Evolutionary conservation across 176 grass and related monocot genomes (phyloP).

Genomic region (Areca catechu): DNA sequence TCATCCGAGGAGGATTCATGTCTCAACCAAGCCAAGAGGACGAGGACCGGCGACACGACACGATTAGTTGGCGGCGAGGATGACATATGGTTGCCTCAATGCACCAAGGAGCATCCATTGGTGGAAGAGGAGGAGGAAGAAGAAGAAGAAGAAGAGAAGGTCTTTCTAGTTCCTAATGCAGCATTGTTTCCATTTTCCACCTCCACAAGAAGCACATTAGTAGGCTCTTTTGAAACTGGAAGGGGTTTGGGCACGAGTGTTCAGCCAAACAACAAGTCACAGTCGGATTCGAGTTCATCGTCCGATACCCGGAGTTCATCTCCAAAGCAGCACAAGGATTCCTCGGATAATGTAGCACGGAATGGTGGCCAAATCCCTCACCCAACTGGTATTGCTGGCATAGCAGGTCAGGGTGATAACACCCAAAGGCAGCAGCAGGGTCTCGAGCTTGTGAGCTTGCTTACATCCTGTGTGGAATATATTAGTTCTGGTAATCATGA

Average conservation of each 20-base stretch:
- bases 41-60: slow-evolving; percentile 26
- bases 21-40: slow-evolving; percentile 58
- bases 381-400: background rate
- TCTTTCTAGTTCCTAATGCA: slow-evolving; percentile 57
- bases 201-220: slow-evolving; percentile 35
- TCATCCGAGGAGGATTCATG: slow-evolving; percentile 36
- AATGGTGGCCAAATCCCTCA: background rate
- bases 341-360: background rate
- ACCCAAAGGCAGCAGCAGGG: slow-evolving; percentile 22
- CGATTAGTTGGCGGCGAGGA: slow-evolving; percentile 27
- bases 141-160: slow-evolving; percentile 41
- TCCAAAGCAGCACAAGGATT: slow-evolving; percentile 5
- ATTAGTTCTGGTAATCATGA: slow-evolving; percentile 47
- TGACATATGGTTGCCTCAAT: slow-evolving; percentile 77
- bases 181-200: slow-evolving; percentile 50
- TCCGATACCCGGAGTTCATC: slow-evolving; percentile 42
- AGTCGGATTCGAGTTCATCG: slow-evolving; percentile 73
- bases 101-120: slow-evolving; percentile 41
- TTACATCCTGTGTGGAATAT: slow-evolving; percentile 59
- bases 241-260: slow-evolving; percentile 18
- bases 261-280: slow-evolving; percentile 51
- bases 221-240: slow-evolving; percentile 40
- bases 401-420: background rate
- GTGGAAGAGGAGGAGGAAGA: slow-evolving; percentile 14
- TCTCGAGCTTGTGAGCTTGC: slow-evolving; percentile 38